phyloP scores from a whole-genome alignment of 2,329 filamentous ascomycete genomes.

The Biscogniauxia marginata region DNA sequence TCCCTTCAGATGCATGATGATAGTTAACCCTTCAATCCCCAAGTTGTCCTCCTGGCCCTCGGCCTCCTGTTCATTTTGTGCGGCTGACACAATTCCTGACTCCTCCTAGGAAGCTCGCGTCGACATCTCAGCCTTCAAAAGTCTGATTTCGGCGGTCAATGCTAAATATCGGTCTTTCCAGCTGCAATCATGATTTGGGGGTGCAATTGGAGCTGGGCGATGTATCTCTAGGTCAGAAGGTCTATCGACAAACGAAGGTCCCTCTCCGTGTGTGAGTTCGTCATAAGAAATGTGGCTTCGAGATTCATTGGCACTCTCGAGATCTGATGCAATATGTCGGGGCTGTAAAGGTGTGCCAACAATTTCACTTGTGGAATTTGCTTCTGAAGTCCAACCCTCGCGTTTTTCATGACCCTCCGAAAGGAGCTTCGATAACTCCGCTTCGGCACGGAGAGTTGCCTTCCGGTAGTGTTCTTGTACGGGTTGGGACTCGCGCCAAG shows the following conservation, averaged over 20 bases:
- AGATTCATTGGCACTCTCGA: background rate
- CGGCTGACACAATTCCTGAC: slow-evolving; percentile 17
- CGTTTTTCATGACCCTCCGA: background rate
- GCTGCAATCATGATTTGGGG: slow-evolving; percentile 40
- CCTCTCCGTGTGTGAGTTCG: background rate
- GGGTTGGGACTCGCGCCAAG: background rate
- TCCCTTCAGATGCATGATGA: slow-evolving; percentile 49
- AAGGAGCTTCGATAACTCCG: slow-evolving; percentile 6
- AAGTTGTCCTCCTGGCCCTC: slow-evolving; percentile 35
- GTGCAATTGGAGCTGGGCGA: slow-evolving; percentile 35
- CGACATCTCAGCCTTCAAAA: slow-evolving; percentile 40
- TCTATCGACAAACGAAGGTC: background rate
- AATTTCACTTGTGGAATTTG: background rate
- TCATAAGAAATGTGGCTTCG: slow-evolving; percentile 1
- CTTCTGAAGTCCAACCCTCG: background rate
- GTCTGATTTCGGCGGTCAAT: slow-evolving; percentile 41
- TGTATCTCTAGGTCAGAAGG: slow-evolving; percentile 28
- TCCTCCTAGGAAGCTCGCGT: slow-evolving; percentile 13
- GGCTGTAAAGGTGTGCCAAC: slow-evolving; percentile 9
- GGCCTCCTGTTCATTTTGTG: slow-evolving; percentile 28
- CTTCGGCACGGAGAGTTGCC: slow-evolving; percentile 8
- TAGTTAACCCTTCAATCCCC: slow-evolving; percentile 48
- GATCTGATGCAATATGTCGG: slow-evolving; percentile 6
- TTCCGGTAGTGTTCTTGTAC: slow-evolving; percentile 6
- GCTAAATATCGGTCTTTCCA: slow-evolving; percentile 44